phyloP scores from a whole-genome alignment of 495 filamentous ascomycete species.

The Jackrogersella minutella region DNA sequence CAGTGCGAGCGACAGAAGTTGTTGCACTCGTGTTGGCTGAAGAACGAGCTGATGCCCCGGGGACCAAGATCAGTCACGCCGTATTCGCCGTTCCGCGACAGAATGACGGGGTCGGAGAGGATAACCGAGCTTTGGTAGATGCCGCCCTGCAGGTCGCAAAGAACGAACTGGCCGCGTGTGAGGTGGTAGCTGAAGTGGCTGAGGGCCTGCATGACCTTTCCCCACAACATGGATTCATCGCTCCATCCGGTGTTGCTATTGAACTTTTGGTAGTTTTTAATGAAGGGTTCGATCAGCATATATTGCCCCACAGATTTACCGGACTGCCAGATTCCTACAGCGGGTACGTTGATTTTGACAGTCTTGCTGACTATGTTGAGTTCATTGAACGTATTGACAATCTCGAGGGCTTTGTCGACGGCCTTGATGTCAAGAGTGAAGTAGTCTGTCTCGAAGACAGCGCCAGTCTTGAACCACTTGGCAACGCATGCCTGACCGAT shows the following conservation, averaged over 20 bases:
- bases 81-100: constrained; percentile 42
- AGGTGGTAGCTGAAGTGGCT: constrained; percentile 55
- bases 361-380: constrained; percentile 37
- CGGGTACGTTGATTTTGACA: constrained; percentile 47
- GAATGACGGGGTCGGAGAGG: constrained; percentile 49
- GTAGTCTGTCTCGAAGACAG: constrained; percentile 41
- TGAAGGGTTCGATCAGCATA: constrained; percentile 46
- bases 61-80: constrained; percentile 50
- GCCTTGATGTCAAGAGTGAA: constrained; percentile 49
- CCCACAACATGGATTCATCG: constrained; percentile 33
- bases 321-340: constrained; percentile 18
- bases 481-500: constrained; percentile 42
- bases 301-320: constrained; percentile 32
- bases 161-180: constrained; percentile 46
- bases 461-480: constrained; percentile 51
- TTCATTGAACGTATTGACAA: constrained; percentile 49
- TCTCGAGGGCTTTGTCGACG: constrained; percentile 44
- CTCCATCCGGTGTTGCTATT: constrained; percentile 54
- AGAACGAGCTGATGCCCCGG: constrained; percentile 48
- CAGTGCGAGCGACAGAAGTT: constrained; percentile 26
- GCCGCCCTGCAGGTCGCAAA: constrained; percentile 53
- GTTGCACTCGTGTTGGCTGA: constrained; percentile 44
- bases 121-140: constrained; percentile 43
- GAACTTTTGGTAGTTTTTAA: constrained; percentile 53
- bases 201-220: constrained; percentile 50